Percentiles rank a stretch among this genome's conserved stretches.
These are phyloP conservation scores for Heliamphora pulchella DNA, from an alignment of 179 eudicot species.

Conservation along the genomic window DNA sequence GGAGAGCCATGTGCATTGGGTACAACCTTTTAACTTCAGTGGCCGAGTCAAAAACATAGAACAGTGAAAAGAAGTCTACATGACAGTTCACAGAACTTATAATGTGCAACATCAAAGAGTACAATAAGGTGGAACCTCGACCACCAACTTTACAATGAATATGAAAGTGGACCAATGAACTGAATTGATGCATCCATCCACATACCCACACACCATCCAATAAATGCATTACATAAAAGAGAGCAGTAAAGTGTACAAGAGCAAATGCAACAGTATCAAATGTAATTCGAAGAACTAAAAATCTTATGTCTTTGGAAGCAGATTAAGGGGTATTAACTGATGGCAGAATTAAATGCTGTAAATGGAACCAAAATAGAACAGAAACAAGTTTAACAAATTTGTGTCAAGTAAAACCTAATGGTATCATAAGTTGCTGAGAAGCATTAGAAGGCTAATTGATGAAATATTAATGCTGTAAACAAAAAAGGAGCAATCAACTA, in stretches of 20 bases:
- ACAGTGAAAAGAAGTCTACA: neutral
- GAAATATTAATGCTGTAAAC: neutral
- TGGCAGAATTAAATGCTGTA: neutral
- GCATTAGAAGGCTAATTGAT: neutral
- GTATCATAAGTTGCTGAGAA: neutral
- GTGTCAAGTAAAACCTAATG: neutral
- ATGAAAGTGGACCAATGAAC: neutral
- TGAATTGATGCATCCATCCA: neutral
- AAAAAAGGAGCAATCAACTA: neutral
- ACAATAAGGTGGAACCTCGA: neutral
- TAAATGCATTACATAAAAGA: neutral
- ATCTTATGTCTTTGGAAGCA: neutral
- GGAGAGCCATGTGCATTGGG: neutral
- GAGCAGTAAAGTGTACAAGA: neutral
- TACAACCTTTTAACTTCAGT: too few species aligned
- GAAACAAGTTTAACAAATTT: neutral
- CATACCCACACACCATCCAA: neutral
- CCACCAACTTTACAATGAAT: neutral
- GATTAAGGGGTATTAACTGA: neutral
- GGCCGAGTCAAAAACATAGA: too few species aligned
- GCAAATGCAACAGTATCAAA: neutral
- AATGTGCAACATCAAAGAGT: neutral
- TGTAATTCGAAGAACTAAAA: neutral
- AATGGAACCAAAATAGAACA: neutral
- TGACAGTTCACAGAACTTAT: neutral